A percentile compares a stretch with the other conserved stretches of the same genome.
Conservation (phyloP, 2,329 filamentous ascomycete genomes). For the Apiospora rasikravindrae region DNA sequence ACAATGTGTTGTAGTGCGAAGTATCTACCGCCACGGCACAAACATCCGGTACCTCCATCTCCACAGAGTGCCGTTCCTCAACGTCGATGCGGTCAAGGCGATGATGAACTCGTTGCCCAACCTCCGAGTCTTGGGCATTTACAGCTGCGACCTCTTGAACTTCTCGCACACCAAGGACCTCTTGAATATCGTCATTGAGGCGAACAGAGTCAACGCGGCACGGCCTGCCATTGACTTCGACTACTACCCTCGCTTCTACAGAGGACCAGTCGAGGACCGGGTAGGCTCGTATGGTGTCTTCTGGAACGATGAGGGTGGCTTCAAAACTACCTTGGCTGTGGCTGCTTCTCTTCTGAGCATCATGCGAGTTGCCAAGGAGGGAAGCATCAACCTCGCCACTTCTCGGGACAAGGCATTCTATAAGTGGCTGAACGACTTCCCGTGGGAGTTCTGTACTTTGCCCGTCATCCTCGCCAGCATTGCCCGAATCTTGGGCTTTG, state of each 20-base stretch:
- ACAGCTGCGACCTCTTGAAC: constrained; percentile 39
- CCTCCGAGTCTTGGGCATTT: constrained; percentile 32
- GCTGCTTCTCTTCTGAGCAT: constrained; percentile 26
- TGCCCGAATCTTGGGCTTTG: not conserved
- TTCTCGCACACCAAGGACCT: constrained; percentile 30
- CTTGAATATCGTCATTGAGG: constrained; percentile 26
- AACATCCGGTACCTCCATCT: constrained; percentile 32
- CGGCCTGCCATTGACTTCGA: constrained; percentile 27
- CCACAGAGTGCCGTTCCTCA: constrained; percentile 33
- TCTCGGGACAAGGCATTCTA: constrained; percentile 33
- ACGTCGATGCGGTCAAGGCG: constrained; percentile 26
- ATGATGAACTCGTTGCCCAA: constrained; percentile 29
- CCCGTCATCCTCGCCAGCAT: constrained; percentile 27
- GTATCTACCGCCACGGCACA: constrained; percentile 19
- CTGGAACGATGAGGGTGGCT: constrained; percentile 26
- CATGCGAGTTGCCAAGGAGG: constrained; percentile 24
- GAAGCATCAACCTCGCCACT: constrained; percentile 31
- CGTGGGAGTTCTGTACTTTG: constrained; percentile 27
- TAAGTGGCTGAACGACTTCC: constrained; percentile 34
- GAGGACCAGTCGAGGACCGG: constrained; percentile 26
- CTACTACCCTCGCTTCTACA: constrained; percentile 23
- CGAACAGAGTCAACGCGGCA: constrained; percentile 25
- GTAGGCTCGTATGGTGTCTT: constrained; percentile 30
- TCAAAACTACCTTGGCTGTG: constrained; percentile 28
- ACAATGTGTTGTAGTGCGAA: not conserved